Percentiles rank a stretch among this genome's conserved stretches.
Conservation (phyloP, 1,284 basidiomycete genomes). For the Irpex rosettiformis region DNA sequence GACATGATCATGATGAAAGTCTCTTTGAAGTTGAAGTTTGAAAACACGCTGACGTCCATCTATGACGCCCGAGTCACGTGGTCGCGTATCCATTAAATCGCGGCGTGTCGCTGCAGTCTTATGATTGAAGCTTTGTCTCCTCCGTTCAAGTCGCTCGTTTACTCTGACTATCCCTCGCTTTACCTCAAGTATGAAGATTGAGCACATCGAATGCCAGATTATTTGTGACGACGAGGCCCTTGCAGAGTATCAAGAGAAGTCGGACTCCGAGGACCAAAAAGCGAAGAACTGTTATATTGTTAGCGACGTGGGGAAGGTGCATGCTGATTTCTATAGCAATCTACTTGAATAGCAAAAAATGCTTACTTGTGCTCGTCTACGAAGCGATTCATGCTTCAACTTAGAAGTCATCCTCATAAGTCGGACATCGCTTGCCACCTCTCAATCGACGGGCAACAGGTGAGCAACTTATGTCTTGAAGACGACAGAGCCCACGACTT, state of each 20-base stretch:
- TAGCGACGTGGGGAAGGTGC: conserved; percentile 7
- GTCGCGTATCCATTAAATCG: neutral
- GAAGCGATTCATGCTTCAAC: neutral
- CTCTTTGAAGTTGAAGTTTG: no score
- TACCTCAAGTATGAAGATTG: neutral
- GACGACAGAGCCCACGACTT: neutral
- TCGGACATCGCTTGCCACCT: neutral
- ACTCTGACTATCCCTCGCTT: neutral
- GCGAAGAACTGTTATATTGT: neutral
- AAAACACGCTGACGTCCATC: no score
- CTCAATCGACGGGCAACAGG: neutral
- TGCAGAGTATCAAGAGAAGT: conserved; percentile 1
- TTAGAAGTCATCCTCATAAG: neutral
- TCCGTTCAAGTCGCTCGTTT: neutral
- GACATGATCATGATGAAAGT: no score
- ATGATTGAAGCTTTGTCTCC: neutral
- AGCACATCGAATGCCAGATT: neutral
- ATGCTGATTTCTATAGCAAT: neutral
- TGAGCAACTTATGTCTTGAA: neutral
- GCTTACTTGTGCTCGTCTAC: neutral
- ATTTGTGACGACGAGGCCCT: neutral
- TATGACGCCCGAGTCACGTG: neutral
- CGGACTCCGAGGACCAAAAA: neutral
- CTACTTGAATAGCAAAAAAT: neutral
- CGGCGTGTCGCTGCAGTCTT: neutral